Base-by-base conservation (phyloP, 768 basidiomycete genomes). In the Crassisporium funariophilum region DNA sequence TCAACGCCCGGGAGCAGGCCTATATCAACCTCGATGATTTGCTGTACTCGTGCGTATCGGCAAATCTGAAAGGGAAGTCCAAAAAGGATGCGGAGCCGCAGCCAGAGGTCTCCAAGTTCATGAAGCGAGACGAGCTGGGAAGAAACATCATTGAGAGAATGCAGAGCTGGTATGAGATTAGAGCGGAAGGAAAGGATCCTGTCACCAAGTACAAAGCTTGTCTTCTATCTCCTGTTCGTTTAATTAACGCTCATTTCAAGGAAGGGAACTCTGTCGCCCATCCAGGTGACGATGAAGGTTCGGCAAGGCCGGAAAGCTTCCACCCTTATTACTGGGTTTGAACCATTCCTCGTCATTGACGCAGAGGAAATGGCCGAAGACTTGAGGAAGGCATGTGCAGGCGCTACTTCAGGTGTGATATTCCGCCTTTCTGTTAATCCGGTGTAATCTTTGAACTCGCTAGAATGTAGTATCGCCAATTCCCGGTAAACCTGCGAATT, bases 311-410 rank as follows among this genome's bases (percentile, higher is more conserved):
- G 84, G 15, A 91, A 87, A 64, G 81, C 83, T 4, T 81, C 77
- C 38, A 95, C 92, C 1, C 67, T 86, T 36, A 75, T 95, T 42
- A 82, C 83, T 0, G 87, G 88, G 0, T 87, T 91, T 48, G 94
- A 97, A 61, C 77, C 85, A 0, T 97, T 85, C 63, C 69, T 79
- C 20, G 65, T 77, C 15, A 66, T 90, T 8, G 72, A 81, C 11
- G 79, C 84, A 10, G 84, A 89, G 9, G 78, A 80, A 21, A 81
- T 94, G 65, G 84, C 86, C 1, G 88, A 94, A 36, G 88, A 89
- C 37, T 67, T 95, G 48, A 77, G 83, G 46, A 86, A 80, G 64
- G 57, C 73, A 2, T 95, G 92, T 58, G 91, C 92, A 1, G 82
- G 85, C 35, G 77, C 90, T 8, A 88, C 93, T 4, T 84, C 88